These are phyloP conservation scores for Suillus variegatus DNA, from an alignment of 768 basidiomycete species.

Conservation along the genomic window DNA sequence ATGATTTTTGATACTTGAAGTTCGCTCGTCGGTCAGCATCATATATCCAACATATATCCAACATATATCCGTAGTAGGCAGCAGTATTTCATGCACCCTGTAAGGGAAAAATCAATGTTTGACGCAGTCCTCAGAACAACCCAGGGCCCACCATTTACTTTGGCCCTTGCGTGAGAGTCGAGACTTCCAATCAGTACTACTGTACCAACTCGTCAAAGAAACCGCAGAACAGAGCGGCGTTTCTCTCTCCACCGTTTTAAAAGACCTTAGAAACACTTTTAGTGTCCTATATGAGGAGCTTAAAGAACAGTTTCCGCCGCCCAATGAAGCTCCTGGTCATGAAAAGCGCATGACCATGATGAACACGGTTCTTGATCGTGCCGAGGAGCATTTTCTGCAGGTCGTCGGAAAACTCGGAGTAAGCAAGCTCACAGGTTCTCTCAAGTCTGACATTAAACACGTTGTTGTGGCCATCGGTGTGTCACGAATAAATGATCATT, in stretches of 20 bases:
- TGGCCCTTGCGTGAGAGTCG: too few relatives aligned
- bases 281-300: slow-evolving; percentile 25
- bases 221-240: slow-evolving; percentile 4
- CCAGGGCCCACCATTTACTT: too few relatives aligned
- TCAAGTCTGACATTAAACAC: slow-evolving; percentile 25
- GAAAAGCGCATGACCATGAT: slow-evolving; percentile 27
- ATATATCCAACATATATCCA: too few relatives aligned
- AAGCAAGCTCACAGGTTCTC: slow-evolving; percentile 25
- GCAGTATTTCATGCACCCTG: too few relatives aligned
- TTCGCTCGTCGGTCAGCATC: not conserved
- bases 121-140: too few relatives aligned
- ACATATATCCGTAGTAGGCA: too few relatives aligned
- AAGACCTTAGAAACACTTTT: slow-evolving; percentile 17
- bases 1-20: not conserved
- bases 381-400: slow-evolving; percentile 27
- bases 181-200: too few relatives aligned
- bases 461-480: slow-evolving; percentile 28
- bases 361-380: slow-evolving; percentile 21
- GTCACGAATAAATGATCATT: not conserved
- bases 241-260: slow-evolving; percentile 18
- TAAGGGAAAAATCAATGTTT: too few relatives aligned
- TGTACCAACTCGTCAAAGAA: not conserved
- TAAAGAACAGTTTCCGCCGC: slow-evolving; percentile 26
- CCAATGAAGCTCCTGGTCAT: slow-evolving; percentile 33
- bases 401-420: slow-evolving; percentile 23